Percentiles rank a stretch among this genome's conserved stretches.
Evolutionary conservation across 1,284 basidiomycete species (phyloP).

Genomic region (Rhodotorula sp.): DNA sequence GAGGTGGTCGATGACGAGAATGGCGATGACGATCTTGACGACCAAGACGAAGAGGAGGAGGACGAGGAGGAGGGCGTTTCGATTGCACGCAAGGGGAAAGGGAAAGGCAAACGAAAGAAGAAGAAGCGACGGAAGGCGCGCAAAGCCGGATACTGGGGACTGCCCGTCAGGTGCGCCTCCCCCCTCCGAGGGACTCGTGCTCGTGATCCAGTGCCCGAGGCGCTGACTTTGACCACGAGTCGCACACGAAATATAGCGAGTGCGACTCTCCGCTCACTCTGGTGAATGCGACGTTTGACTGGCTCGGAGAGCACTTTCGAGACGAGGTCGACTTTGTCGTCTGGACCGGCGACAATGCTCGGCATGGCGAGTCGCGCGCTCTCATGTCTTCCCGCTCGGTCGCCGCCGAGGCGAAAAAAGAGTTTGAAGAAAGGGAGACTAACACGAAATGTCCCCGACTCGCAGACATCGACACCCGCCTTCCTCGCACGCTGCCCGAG

Average conservation of each 20-base stretch:
- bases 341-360: constrained; percentile 88
- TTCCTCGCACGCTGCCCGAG: constrained; percentile 76
- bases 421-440: too few relatives aligned
- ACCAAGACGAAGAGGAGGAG: constrained; percentile 18
- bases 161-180: constrained; percentile 11
- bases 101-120: background rate
- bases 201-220: too few relatives aligned
- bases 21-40: constrained; percentile 44
- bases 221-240: background rate
- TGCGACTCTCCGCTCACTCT: constrained; percentile 81
- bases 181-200: background rate
- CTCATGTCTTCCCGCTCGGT: background rate
- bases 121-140: constrained; percentile 23
- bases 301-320: constrained; percentile 74
- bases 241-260: constrained; percentile 56
- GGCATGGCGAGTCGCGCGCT: constrained; percentile 56
- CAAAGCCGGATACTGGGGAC: constrained; percentile 31
- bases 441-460: too few relatives aligned
- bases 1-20: constrained; percentile 8
- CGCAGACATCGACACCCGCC: constrained; percentile 70
- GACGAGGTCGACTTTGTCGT: constrained; percentile 86
- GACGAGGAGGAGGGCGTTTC: background rate
- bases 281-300: constrained; percentile 77
- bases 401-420: too few relatives aligned
- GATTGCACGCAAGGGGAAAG: background rate